A percentile compares a stretch with the other conserved stretches of the same genome.
These are phyloP conservation scores for Dendrostoma leiphaemia DNA, from an alignment of 2,329 filamentous ascomycete species.

Conservation along the genomic window DNA sequence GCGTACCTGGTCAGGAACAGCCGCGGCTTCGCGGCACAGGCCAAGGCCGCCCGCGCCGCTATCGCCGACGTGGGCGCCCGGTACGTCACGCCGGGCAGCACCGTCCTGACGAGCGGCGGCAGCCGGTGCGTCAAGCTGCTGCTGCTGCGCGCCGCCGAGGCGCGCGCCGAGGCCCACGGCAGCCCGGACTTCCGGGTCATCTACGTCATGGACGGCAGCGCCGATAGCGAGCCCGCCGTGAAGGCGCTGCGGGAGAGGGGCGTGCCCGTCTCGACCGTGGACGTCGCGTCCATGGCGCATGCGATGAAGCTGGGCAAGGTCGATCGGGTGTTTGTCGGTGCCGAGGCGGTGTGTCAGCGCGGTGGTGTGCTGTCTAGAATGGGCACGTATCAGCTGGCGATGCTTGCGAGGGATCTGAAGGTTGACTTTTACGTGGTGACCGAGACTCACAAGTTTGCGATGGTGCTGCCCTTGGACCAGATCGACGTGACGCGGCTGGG, in stretches of 20 bases:
- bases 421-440: slow-evolving; percentile 82
- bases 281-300: slow-evolving; percentile 74
- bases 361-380: slow-evolving; percentile 88
- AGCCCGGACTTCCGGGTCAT: slow-evolving; percentile 76
- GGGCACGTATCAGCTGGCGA: slow-evolving; percentile 81
- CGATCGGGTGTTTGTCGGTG: slow-evolving; percentile 64
- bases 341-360: slow-evolving; percentile 90
- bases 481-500: slow-evolving; percentile 63
- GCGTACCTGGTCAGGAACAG: slow-evolving; percentile 84
- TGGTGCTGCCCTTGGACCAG: slow-evolving; percentile 80
- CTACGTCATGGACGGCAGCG: slow-evolving; percentile 63
- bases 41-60: slow-evolving; percentile 78
- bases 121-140: slow-evolving; percentile 80
- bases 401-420: slow-evolving; percentile 67
- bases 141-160: slow-evolving; percentile 70
- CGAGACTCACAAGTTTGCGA: slow-evolving; percentile 95
- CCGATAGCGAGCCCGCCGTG: slow-evolving; percentile 71
- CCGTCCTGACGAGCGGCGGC: slow-evolving; percentile 88
- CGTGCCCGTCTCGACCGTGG: slow-evolving; percentile 80
- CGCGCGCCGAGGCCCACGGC: slow-evolving; percentile 49
- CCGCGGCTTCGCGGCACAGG: slow-evolving; percentile 79
- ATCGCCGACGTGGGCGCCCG: slow-evolving; percentile 78
- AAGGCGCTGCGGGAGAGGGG: slow-evolving; percentile 67
- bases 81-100: slow-evolving; percentile 75
- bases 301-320: slow-evolving; percentile 66